Evolutionary conservation across 2,329 filamentous ascomycete genomes (phyloP).

Genomic region (Fusarium falciforme): DNA sequence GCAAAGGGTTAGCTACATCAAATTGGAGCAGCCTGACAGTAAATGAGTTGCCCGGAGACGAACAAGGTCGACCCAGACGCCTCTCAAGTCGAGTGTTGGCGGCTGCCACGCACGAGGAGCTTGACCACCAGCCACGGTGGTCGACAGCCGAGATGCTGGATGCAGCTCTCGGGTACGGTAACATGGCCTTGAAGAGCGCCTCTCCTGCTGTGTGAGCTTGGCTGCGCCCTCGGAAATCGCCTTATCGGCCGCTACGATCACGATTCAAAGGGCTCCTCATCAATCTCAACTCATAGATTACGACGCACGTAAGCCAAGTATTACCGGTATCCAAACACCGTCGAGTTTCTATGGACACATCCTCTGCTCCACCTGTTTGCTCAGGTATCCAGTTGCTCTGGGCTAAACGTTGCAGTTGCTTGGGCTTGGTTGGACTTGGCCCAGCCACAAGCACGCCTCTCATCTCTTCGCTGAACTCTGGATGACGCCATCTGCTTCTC

Average conservation of each 20-base stretch:
- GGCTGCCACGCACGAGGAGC: conserved; percentile 1
- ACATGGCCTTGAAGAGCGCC: background rate
- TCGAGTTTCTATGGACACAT: conserved; percentile 5
- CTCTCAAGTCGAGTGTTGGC: background rate
- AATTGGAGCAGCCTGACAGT: conserved; percentile 6
- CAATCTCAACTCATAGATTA: background rate
- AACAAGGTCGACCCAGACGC: background rate
- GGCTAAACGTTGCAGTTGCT: conserved; percentile 2
- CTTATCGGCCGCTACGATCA: conserved; percentile 10
- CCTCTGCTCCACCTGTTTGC: background rate
- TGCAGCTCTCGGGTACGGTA: background rate
- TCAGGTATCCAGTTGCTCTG: background rate
- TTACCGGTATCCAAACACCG: background rate
- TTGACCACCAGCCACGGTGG: conserved; percentile 19
- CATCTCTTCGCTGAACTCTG: conserved; percentile 18
- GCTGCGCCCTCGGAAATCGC: background rate
- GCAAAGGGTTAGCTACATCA: conserved; percentile 1
- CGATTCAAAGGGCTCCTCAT: background rate
- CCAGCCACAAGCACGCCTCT: conserved; percentile 17
- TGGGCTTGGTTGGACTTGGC: conserved; percentile 7
- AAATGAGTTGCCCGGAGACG: background rate
- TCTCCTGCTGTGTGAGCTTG: background rate
- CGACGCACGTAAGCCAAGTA: background rate
- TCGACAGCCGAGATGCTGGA: conserved; percentile 11
- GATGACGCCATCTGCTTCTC: conserved; percentile 16